Conservation (phyloP, 1,139 yeast species). For the Torulaspora globosa region DNA sequence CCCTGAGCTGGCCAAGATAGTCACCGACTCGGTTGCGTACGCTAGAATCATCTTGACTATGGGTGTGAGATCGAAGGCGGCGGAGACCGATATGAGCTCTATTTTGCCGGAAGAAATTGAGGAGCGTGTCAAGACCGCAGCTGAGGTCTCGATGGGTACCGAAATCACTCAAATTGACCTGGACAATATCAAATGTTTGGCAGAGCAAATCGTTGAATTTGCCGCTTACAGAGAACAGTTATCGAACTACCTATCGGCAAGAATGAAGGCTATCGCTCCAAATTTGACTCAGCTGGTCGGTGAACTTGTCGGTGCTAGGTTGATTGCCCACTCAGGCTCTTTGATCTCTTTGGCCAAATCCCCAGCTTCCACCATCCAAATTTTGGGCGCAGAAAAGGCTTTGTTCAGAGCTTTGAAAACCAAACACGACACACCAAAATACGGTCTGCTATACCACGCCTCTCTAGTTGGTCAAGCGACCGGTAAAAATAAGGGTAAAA, state of each 20-base stretch:
- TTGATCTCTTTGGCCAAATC: slow-evolving; percentile 91
- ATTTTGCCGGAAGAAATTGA: slow-evolving; percentile 90
- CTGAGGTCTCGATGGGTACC: slow-evolving; percentile 98
- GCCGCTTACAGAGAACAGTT: slow-evolving; percentile 93
- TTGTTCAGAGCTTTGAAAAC: slow-evolving; percentile 97
- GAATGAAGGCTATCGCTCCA: slow-evolving; percentile 99
- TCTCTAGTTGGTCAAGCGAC: slow-evolving; percentile 96
- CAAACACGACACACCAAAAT: slow-evolving; percentile 97
- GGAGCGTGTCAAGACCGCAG: slow-evolving; percentile 82
- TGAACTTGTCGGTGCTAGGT: slow-evolving; percentile 96
- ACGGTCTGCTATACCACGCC: slow-evolving; percentile 95
- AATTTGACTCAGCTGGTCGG: slow-evolving; percentile 93
- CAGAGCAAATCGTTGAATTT: slow-evolving; percentile 90
- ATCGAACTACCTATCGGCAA: slow-evolving; percentile 79
- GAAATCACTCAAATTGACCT: slow-evolving; percentile 88
- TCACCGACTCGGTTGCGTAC: slow-evolving; percentile 90
- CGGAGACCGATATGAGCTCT: slow-evolving; percentile 85
- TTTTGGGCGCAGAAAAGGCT: slow-evolving; percentile 99
- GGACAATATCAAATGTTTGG: slow-evolving; percentile 80
- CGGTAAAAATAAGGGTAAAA: slow-evolving; percentile 97
- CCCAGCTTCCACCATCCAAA: slow-evolving; percentile 98
- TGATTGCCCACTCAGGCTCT: slow-evolving; percentile 96
- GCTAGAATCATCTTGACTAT: slow-evolving; percentile 87
- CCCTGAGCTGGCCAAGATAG: slow-evolving; percentile 98
- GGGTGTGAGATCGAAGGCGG: slow-evolving; percentile 92